Percentiles rank a stretch among this genome's conserved stretches.
Conservation (phyloP, 2,329 filamentous ascomycete species). For the Periconia sp. region DNA sequence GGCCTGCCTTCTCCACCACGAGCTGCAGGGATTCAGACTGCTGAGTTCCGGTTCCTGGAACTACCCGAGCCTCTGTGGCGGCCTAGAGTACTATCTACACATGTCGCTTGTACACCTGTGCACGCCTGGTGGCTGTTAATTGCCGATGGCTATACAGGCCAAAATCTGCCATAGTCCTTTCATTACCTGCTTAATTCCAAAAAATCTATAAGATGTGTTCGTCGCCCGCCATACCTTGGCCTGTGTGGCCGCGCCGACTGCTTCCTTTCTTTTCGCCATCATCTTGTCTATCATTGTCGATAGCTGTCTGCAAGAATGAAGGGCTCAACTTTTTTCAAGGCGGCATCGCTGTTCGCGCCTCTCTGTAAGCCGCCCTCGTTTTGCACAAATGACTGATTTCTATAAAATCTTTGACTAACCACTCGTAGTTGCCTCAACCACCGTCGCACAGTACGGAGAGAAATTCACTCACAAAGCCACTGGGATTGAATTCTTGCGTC, state of each 20-base stretch:
- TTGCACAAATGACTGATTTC: background rate
- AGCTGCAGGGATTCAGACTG: background rate
- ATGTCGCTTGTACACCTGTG: background rate
- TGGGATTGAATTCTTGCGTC: slow-evolving; percentile 36
- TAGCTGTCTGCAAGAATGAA: slow-evolving; percentile 35
- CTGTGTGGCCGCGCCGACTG: slow-evolving; percentile 23
- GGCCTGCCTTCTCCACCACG: slow-evolving; percentile 5
- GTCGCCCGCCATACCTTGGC: slow-evolving; percentile 21
- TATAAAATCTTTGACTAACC: slow-evolving; percentile 8
- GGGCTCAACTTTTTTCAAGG: slow-evolving; percentile 33
- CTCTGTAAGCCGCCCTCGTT: slow-evolving; percentile 26
- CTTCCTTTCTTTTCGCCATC: slow-evolving; percentile 19
- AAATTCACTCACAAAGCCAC: slow-evolving; percentile 33
- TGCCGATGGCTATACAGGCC: background rate
- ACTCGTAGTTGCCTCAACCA: slow-evolving; percentile 22
- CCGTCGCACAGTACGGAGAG: slow-evolving; percentile 27
- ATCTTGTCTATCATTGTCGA: slow-evolving; percentile 17
- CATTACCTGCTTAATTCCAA: slow-evolving; percentile 21
- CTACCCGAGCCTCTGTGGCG: slow-evolving; percentile 21
- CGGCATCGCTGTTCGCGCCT: slow-evolving; percentile 41
- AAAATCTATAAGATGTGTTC: slow-evolving; percentile 30
- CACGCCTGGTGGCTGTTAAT: background rate
- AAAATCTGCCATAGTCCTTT: slow-evolving; percentile 4
- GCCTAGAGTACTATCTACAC: background rate
- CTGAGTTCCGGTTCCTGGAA: slow-evolving; percentile 30